Conservation (phyloP, 306 rosid species). For the Herpetospermum pedunculosum region DNA sequence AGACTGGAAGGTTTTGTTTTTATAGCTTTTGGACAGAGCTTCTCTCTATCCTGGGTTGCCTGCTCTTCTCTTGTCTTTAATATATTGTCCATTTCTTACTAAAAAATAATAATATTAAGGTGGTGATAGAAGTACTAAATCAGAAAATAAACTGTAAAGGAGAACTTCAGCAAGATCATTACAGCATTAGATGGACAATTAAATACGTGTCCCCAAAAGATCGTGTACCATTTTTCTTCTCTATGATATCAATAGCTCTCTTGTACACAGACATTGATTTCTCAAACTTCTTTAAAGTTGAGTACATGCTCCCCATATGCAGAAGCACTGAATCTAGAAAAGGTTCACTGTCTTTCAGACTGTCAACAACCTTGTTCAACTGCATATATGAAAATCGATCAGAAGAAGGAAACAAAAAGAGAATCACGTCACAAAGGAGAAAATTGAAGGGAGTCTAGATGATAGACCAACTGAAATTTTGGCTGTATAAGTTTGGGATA, state of each 20-base stretch:
- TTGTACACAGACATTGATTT: conserved; percentile 45
- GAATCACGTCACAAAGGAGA: not conserved
- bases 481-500: not conserved
- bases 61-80: not conserved
- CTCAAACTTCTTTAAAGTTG: conserved; percentile 46
- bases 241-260: conserved; percentile 61
- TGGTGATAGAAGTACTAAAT: not conserved
- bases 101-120: not conserved
- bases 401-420: conserved; percentile 14
- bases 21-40: not conserved
- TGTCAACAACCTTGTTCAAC: conserved; percentile 61
- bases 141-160: not conserved
- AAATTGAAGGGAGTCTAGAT: not conserved
- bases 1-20: not conserved
- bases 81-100: not conserved
- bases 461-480: not conserved
- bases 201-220: not conserved
- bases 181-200: not conserved
- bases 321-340: conserved; percentile 61
- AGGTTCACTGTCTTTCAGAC: conserved; percentile 50
- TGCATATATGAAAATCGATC: conserved; percentile 23
- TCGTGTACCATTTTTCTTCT: conserved; percentile 48
- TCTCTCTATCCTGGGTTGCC: not conserved
- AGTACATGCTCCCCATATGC: conserved; percentile 94
- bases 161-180: not conserved